Evolutionary conservation across 345 rosid species (phyloP), one percentile per base, ranked within the genome.

Genomic region (Gossypium ekmanianum): DNA sequence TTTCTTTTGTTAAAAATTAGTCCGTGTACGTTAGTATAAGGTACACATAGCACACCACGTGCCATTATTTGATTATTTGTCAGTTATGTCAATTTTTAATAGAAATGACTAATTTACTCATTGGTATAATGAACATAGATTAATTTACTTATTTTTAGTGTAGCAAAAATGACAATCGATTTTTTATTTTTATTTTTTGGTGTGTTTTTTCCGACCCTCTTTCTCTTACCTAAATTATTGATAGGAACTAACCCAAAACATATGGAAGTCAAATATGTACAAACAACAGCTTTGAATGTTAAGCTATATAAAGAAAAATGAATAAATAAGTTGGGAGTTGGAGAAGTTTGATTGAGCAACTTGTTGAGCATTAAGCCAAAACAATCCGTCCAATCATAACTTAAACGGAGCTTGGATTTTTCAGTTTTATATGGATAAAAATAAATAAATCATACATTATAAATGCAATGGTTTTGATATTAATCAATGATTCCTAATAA

Each of bases 281-380:
- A 54, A 56, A 52, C 74, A 54, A 2, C 16, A 39, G 4, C 62
- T 71, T 71, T 61, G 62, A 71, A 71, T 34, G 74, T 71, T 71
- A 61, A 54, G 74, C 74, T 34, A 13, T 24, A 52, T 22, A 11
- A 7, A 11, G 24, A 64, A 8, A 9, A 8, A 39, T 9, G 1
- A 20, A 18, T 0, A 56, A 61, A 27, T 24, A 61, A 26, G 13
- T 3, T 8, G 26, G 11, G 18, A 24, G 48, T 2, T 68, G 2
- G 55, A 68, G 29, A 45, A 44, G 7, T 63, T 63, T 64, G 68
- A 41, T 41, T 45, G 17, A 68, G 22, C 22, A 22, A 68, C 68
- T 34, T 68, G 72, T 24, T 13, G 13, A 39, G 43, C 14, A 47
- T 48, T 50, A 68, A 68, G 72, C 72, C 72, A 68, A 26, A 22